phyloP scores from a whole-genome alignment of 139 green algal genomes.

The Coccomyxa sp. region DNA sequence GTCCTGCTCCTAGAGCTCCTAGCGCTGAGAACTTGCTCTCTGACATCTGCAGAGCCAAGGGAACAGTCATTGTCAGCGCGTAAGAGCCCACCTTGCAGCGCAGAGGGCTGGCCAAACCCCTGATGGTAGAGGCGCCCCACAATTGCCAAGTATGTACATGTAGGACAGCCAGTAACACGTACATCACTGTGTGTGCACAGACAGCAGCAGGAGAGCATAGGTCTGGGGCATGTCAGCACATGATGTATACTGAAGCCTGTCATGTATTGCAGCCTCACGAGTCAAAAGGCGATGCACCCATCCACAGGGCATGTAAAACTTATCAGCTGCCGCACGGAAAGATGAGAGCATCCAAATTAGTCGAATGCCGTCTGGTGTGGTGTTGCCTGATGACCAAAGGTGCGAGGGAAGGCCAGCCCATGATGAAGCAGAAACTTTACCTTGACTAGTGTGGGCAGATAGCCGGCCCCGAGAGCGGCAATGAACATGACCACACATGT shows the following conservation, averaged over 20 bases:
- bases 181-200: not conserved
- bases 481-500: constrained; percentile 36
- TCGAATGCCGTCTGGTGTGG: not conserved
- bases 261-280: too few species aligned
- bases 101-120: not conserved
- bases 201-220: not conserved
- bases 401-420: too few species aligned
- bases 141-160: not conserved
- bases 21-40: constrained; percentile 24
- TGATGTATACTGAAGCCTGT: too few species aligned
- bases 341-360: not conserved
- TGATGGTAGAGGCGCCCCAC: too few species aligned
- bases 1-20: constrained; percentile 35
- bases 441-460: constrained; percentile 14
- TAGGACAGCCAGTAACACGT: not conserved
- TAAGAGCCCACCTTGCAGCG: not conserved
- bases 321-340: not conserved
- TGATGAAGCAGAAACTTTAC: too few species aligned
- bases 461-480: constrained; percentile 17
- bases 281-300: too few species aligned
- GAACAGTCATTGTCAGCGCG: not conserved
- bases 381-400: too few species aligned
- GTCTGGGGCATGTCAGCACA: too few species aligned
- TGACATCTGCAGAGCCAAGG: constrained; percentile 8
- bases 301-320: not conserved